Conservation (phyloP, 73 alveolate species). For the Blepharisma japonicum region DNA sequence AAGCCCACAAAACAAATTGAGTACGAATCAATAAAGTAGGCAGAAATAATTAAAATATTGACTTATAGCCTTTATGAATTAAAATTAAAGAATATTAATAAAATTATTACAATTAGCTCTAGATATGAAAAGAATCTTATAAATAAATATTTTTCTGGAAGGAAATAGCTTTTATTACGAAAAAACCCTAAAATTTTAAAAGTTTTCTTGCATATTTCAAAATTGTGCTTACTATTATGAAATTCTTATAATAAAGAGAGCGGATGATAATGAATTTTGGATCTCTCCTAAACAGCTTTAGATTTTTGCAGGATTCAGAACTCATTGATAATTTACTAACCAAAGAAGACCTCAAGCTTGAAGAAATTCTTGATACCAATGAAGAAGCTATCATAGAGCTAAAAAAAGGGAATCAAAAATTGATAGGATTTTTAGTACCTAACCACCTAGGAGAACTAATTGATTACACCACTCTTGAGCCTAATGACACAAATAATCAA, state of each 20-base stretch:
- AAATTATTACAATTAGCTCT: too few relatives aligned
- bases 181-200: too few relatives aligned
- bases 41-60: too few relatives aligned
- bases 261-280: conserved; percentile 7
- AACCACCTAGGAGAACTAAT: not conserved
- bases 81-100: too few relatives aligned
- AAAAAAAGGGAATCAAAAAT: not conserved
- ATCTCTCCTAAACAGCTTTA: conserved; percentile 13
- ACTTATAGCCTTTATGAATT: too few relatives aligned
- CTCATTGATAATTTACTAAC: not conserved
- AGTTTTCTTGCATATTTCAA: too few relatives aligned
- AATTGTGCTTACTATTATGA: too few relatives aligned
- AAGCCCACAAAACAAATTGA: too few relatives aligned
- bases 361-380: not conserved
- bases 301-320: not conserved
- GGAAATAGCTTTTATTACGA: too few relatives aligned
- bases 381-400: not conserved
- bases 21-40: too few relatives aligned
- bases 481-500: not conserved
- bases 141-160: too few relatives aligned
- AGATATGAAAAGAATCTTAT: too few relatives aligned
- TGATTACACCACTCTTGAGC: not conserved
- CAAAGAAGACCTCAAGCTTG: not conserved
- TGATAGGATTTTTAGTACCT: not conserved
- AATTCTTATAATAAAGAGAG: not conserved